Conservation (phyloP, 2,329 filamentous ascomycete genomes). For the Phyllosticta capitalensis region DNA sequence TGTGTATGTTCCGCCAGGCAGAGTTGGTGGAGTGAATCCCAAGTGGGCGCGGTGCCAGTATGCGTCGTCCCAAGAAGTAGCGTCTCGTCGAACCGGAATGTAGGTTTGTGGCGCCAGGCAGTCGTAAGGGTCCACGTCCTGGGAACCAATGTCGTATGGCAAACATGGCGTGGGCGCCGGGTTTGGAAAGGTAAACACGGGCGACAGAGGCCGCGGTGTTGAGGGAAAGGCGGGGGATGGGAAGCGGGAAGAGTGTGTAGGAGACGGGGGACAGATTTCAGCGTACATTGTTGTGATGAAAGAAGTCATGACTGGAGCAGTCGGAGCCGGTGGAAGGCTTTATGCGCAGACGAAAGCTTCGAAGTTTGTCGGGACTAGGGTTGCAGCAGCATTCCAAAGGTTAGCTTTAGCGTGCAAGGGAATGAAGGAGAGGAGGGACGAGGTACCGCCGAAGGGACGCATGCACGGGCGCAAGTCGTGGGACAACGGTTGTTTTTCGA, state of each 20-base stretch:
- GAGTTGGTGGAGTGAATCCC: slow-evolving; percentile 14
- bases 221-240: slow-evolving; percentile 24
- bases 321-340: slow-evolving; percentile 1
- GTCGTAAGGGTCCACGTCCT: slow-evolving; percentile 15
- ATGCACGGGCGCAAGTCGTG: neutral
- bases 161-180: slow-evolving; percentile 14
- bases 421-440: slow-evolving; percentile 4
- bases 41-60: slow-evolving; percentile 6
- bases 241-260: slow-evolving; percentile 24
- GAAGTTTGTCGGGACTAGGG: slow-evolving; percentile 1
- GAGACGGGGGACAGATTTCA: slow-evolving; percentile 18
- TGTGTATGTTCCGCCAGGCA: slow-evolving; percentile 20
- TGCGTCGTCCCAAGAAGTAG: slow-evolving; percentile 7
- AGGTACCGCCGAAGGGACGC: slow-evolving; percentile 1
- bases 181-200: slow-evolving; percentile 35
- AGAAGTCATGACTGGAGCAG: slow-evolving; percentile 51
- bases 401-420: slow-evolving; percentile 3
- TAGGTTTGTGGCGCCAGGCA: slow-evolving; percentile 11
- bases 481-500: neutral
- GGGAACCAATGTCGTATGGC: neutral
- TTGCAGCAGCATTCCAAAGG: slow-evolving; percentile 10
- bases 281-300: slow-evolving; percentile 78
- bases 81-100: slow-evolving; percentile 12
- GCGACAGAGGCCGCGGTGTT: slow-evolving; percentile 29
- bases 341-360: slow-evolving; percentile 1